These are phyloP conservation scores for Cryphonectria carpinicola DNA, from an alignment of 2,329 filamentous ascomycete species.

Conservation along the genomic window DNA sequence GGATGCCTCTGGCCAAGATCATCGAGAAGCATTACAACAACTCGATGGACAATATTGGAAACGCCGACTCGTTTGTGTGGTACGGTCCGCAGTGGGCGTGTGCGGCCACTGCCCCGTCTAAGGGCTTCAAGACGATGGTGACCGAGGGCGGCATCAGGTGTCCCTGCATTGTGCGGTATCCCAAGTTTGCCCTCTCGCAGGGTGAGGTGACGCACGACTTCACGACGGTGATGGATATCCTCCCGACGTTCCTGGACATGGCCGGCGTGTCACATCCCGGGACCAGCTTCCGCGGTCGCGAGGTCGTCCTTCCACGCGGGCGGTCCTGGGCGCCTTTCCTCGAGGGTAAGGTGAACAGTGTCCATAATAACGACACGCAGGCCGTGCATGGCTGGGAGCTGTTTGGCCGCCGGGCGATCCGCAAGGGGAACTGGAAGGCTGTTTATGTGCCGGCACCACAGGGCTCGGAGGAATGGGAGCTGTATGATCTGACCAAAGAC, in stretches of 20 bases:
- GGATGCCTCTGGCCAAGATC: constrained; percentile 29
- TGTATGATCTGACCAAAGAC: constrained; percentile 35
- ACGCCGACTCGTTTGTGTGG: constrained; percentile 58
- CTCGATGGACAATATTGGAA: constrained; percentile 57
- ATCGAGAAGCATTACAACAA: constrained; percentile 60
- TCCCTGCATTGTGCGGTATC: constrained; percentile 47
- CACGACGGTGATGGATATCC: constrained; percentile 56
- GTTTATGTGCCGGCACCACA: constrained; percentile 33
- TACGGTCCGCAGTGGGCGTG: constrained; percentile 60
- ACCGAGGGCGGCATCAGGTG: constrained; percentile 56
- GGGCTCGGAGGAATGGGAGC: constrained; percentile 34
- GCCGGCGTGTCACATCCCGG: constrained; percentile 55
- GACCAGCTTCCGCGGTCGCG: constrained; percentile 47
- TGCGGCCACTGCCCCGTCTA: constrained; percentile 36
- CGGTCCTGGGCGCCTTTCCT: constrained; percentile 41
- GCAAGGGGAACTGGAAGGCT: constrained; percentile 40
- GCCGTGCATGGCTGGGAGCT: constrained; percentile 42
- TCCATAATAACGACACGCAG: constrained; percentile 34
- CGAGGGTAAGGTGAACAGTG: constrained; percentile 7
- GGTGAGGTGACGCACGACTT: constrained; percentile 51
- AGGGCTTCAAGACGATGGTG: constrained; percentile 41
- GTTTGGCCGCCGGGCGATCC: constrained; percentile 39
- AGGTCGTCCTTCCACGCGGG: constrained; percentile 40
- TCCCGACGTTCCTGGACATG: constrained; percentile 52
- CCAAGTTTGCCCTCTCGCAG: constrained; percentile 32